phyloP scores from a whole-genome alignment of 2,329 filamentous ascomycete genomes.

The Nemania serpens region DNA sequence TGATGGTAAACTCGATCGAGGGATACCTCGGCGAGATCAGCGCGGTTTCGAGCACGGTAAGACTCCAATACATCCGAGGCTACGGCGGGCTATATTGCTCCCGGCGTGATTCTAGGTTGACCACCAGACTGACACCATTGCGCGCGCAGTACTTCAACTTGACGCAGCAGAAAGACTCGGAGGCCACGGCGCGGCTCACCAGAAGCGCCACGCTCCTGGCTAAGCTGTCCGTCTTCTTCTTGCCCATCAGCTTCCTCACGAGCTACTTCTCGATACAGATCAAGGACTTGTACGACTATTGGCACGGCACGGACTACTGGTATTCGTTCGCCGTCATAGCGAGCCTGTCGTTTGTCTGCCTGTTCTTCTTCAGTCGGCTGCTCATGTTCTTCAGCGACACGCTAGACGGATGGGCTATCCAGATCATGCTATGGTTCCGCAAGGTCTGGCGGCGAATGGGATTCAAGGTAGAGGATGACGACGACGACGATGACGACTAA shows the following conservation, averaged over 20 bases:
- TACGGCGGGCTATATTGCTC: background rate
- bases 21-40: constrained; percentile 72
- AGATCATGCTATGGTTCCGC: constrained; percentile 30
- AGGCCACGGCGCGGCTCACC: constrained; percentile 72
- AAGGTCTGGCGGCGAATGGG: constrained; percentile 20
- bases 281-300: constrained; percentile 57
- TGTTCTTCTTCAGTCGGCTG: constrained; percentile 58
- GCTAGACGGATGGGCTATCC: constrained; percentile 45
- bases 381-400: constrained; percentile 53
- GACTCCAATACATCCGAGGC: constrained; percentile 27
- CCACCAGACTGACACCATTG: constrained; percentile 1
- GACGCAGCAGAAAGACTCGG: constrained; percentile 75
- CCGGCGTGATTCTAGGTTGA: background rate
- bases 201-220: constrained; percentile 73
- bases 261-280: constrained; percentile 74
- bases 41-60: constrained; percentile 68
- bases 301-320: constrained; percentile 70
- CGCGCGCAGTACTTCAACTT: constrained; percentile 72
- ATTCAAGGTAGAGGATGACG: constrained; percentile 25
- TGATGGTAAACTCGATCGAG: constrained; percentile 65
- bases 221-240: constrained; percentile 75
- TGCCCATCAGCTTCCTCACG: constrained; percentile 76
- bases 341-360: constrained; percentile 58
- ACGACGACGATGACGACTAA: constrained; percentile 27
- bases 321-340: constrained; percentile 67